Conservation (phyloP, 495 filamentous ascomycete genomes). For the Penicillium robsamsonii region DNA sequence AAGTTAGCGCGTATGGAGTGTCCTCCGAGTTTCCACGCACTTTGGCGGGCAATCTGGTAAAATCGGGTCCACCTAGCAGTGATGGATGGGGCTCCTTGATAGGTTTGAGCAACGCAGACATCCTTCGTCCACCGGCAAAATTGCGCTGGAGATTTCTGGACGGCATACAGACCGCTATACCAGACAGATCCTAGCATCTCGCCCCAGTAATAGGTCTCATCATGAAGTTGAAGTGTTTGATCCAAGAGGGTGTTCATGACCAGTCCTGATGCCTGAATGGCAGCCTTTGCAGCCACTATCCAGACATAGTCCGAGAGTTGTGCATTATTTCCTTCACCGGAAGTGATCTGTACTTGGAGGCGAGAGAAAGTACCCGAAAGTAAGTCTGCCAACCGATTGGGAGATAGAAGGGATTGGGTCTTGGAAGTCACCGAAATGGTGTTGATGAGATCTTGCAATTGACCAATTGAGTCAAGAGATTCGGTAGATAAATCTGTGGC, state of each 20-base stretch:
- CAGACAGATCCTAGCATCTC: constrained; percentile 70
- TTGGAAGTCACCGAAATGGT: constrained; percentile 64
- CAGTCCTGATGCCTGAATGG: constrained; percentile 77
- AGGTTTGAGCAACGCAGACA: constrained; percentile 56
- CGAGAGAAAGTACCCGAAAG: constrained; percentile 50
- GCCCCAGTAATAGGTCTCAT: constrained; percentile 93
- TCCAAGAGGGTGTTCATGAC: constrained; percentile 70
- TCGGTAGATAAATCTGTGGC: constrained; percentile 17
- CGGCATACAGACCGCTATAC: constrained; percentile 69
- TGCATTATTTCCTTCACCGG: constrained; percentile 21
- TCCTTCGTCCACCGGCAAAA: constrained; percentile 65
- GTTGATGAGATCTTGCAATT: constrained; percentile 63
- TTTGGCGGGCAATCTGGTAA: constrained; percentile 73
- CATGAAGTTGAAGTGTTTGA: constrained; percentile 73
- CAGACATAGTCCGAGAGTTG: constrained; percentile 79
- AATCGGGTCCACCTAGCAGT: constrained; percentile 64
- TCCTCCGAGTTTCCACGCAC: constrained; percentile 60
- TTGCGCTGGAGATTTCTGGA: constrained; percentile 76
- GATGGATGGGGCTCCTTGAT: constrained; percentile 24
- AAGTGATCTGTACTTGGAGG: constrained; percentile 23
- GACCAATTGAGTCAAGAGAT: constrained; percentile 19
- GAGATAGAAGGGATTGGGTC: constrained; percentile 50
- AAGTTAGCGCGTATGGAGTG: constrained; percentile 55
- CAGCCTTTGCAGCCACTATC: constrained; percentile 82
- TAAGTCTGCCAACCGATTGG: constrained; percentile 53